These are phyloP conservation scores for Holtermannia corniformis DNA, from an alignment of 768 basidiomycete genomes.

Conservation along the genomic window DNA sequence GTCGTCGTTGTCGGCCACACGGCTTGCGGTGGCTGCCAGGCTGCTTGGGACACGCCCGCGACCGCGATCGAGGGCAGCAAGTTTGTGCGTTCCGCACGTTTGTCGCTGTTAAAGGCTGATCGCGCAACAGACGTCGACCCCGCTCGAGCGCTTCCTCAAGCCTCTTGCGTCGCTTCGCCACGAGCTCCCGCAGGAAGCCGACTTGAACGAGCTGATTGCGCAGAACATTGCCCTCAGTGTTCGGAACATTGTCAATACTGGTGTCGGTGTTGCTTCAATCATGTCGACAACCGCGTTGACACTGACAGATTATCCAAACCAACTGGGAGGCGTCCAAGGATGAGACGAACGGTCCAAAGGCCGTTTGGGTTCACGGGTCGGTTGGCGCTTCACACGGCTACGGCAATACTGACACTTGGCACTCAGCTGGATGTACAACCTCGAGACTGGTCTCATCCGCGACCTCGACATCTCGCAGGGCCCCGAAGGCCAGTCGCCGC, in stretches of 20 bases:
- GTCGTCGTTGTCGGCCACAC: conserved; percentile 78
- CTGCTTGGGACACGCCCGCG: conserved; percentile 26
- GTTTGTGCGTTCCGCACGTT: neutral
- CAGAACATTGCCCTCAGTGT: conserved; percentile 38
- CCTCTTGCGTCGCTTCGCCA: conserved; percentile 54
- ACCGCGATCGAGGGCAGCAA: conserved; percentile 10
- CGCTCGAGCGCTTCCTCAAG: conserved; percentile 62
- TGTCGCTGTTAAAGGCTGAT: neutral
- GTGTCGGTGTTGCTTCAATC: conserved; percentile 19
- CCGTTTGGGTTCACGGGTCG: conserved; percentile 40
- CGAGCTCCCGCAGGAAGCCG: conserved; percentile 25
- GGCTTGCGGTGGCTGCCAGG: conserved; percentile 64
- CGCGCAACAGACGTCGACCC: conserved; percentile 25
- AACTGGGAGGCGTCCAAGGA: conserved; percentile 22
- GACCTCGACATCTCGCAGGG: conserved; percentile 26
- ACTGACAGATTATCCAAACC: conserved; percentile 8
- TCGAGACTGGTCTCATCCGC: conserved; percentile 29
- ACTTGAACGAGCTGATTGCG: conserved; percentile 33
- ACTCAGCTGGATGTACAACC: conserved; percentile 26
- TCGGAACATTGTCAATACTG: conserved; percentile 34
- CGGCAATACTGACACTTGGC: neutral
- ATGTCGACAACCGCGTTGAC: conserved; percentile 38
- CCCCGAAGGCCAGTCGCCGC: conserved; percentile 3
- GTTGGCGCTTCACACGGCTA: conserved; percentile 7
- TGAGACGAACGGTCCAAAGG: conserved; percentile 17